phyloP scores from a whole-genome alignment of 2,329 filamentous ascomycete genomes.

The Aspergillus proliferans region DNA sequence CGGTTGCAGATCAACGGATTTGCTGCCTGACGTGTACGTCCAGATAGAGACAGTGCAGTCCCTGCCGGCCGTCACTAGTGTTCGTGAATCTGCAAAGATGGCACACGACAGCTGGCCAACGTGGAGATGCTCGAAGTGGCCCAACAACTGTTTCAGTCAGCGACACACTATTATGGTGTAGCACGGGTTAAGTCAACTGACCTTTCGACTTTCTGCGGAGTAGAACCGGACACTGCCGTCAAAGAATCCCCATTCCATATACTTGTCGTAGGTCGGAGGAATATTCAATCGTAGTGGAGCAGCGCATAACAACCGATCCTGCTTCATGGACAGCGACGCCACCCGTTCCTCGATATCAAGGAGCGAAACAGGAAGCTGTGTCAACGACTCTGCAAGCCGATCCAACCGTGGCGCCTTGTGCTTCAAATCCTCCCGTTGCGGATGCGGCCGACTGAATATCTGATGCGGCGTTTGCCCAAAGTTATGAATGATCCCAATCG shows the following conservation, averaged over 20 bases:
- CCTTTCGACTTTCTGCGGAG: constrained; percentile 71
- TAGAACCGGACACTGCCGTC: constrained; percentile 92
- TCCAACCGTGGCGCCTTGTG: constrained; percentile 67
- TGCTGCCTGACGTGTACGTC: constrained; percentile 60
- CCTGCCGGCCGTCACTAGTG: constrained; percentile 82
- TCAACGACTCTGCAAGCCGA: constrained; percentile 67
- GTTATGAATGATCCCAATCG: constrained; percentile 95
- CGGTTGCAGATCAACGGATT: constrained; percentile 70
- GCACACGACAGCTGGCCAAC: constrained; percentile 81
- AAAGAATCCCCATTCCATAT: constrained; percentile 91
- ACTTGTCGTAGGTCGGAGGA: constrained; percentile 79
- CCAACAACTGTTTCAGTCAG: constrained; percentile 51
- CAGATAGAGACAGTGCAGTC: constrained; percentile 89
- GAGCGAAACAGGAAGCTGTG: constrained; percentile 70
- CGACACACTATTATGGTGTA: not conserved
- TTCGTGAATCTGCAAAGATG: constrained; percentile 81
- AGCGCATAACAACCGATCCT: constrained; percentile 76
- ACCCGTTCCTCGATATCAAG: constrained; percentile 74
- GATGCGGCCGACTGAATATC: constrained; percentile 78
- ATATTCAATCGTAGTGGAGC: constrained; percentile 82
- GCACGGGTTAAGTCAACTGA: constrained; percentile 20
- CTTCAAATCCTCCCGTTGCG: constrained; percentile 62
- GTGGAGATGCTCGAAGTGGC: constrained; percentile 89
- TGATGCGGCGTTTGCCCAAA: constrained; percentile 97
- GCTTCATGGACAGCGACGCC: constrained; percentile 67